Evolutionary conservation across 1,139 yeast genomes (phyloP), one percentile per base, ranked within the genome.

Genomic region (Geotrichum europaeum): DNA sequence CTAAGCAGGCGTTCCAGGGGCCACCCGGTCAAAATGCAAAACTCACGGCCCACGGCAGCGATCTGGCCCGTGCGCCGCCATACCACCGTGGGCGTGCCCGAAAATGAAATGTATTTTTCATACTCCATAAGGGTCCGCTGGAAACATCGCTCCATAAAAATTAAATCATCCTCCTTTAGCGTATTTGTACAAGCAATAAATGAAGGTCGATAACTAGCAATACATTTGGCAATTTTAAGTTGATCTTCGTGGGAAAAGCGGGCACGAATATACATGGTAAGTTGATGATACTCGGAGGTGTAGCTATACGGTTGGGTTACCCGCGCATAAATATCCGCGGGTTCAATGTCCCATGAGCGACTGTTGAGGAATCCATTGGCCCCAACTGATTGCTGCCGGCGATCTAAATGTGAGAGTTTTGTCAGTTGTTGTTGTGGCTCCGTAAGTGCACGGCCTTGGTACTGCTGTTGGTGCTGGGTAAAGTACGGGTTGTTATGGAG

Each of bases 21-120:
- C 97, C 98, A 91, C 1, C 97, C 98, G 0, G 97, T 90, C 28
- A 94, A 76, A 18, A 89, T 81, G 66, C 95, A 87, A 71, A 94
- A 94, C 73, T 94, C 98, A 67, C 87, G 89, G 12, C 96, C 96
- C 2, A 92, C 96, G 63, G 91, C 92, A 0, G 97, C 96, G 24
- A 94, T 89, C 72, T 92, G 97, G 10, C 97, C 97, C 0, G 97
- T 91, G 61, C 98, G 79, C 65, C 99, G 79, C 98, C 98, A 94
- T 5, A 91, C 94, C 32, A 92, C 83, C 0, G 97, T 91, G 0
- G 98, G 98, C 0, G 98, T 92, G 0, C 97, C 97, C 53, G 92
- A 85, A 28, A 87, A 84, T 22, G 85, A 79, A 51, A 94, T 87
- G 71, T 89, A 89, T 71, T 86, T 88, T 66, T 90, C 95, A 72